Evolutionary conservation across 1,139 yeast species (phyloP), one percentile per base, ranked within the genome.

Genomic region (Protomyces inundatus): DNA sequence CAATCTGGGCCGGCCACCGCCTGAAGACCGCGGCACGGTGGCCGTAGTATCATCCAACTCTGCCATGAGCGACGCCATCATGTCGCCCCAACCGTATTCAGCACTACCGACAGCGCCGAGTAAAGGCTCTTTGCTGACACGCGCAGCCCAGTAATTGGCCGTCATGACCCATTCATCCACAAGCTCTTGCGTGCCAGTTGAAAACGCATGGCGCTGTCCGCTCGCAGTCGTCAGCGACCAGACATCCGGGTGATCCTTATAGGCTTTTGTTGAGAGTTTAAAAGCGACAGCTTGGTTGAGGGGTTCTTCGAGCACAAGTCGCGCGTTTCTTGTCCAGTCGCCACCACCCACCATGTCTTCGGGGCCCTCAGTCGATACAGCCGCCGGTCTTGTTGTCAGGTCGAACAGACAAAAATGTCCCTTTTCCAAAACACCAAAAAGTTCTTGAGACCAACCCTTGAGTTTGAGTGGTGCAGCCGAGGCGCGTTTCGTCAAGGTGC

Each of bases 141-240:
- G 81, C 2, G 95, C 87, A 1, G 96, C 90, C 97, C 97, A 90
- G 73, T 88, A 90, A 74, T 90, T 90, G 75, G 95, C 86, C 1
- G 93, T 82, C 69, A 86, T 83, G 40, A 88, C 83, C 73, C 84
- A 89, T 71, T 85, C 89, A 58, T 80, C 77, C 0, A 96, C 95
- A 67, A 84, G 82, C 69, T 85, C 88, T 54, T 77, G 74, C 14
- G 90, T 84, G 23, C 90, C 89, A 0, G 95, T 79, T 51, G 72
- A 69, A 67, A 76, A 74, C 5, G 72, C 67, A 7, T 76, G 69
- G 9, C 74, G 71, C 2, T 73, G 68, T 2, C 73, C 75, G 23
- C 69, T 72, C 1, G 80, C 78, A 58, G 79, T 72, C 32, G 71
- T 70, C 9, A 79, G 65, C 7, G 74, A 72, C 72, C 79, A 67